phyloP scores from a whole-genome alignment of 2,329 filamentous ascomycete species.

The Diaporthe sp. region DNA sequence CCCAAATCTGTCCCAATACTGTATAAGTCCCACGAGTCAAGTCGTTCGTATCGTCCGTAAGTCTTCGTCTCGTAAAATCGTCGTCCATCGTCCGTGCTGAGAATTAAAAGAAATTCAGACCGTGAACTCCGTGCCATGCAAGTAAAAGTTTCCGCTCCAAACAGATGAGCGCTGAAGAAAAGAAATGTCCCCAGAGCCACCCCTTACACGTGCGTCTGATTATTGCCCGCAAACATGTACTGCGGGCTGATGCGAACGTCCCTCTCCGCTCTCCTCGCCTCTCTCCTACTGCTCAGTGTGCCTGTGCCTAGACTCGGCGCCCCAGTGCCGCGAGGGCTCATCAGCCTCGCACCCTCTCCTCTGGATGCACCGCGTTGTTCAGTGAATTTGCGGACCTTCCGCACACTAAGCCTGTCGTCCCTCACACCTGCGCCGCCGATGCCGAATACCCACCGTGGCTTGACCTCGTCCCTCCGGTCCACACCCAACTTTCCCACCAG shows the following conservation, averaged over 20 bases:
- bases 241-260: conserved; percentile 35
- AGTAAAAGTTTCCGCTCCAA: background rate
- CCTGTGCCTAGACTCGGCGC: conserved; percentile 31
- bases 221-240: conserved; percentile 36
- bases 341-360: conserved; percentile 44
- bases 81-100: conserved; percentile 21
- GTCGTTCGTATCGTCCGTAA: conserved; percentile 23
- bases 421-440: conserved; percentile 51
- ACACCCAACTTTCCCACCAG: conserved; percentile 78
- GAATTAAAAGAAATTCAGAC: conserved; percentile 13
- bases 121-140: conserved; percentile 40
- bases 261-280: conserved; percentile 45
- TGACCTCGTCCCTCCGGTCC: conserved; percentile 58
- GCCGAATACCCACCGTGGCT: conserved; percentile 68
- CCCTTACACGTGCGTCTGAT: background rate
- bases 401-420: conserved; percentile 59
- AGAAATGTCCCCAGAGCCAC: background rate
- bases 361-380: conserved; percentile 51
- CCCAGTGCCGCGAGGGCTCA: conserved; percentile 34
- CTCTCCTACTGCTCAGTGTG: conserved; percentile 47
- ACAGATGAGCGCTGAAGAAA: background rate
- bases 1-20: conserved; percentile 5
- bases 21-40: background rate
- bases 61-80: conserved; percentile 30
- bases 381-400: conserved; percentile 61